Conservation (phyloP, 441 rosid species). For the Syzygium syzygioides region DNA sequence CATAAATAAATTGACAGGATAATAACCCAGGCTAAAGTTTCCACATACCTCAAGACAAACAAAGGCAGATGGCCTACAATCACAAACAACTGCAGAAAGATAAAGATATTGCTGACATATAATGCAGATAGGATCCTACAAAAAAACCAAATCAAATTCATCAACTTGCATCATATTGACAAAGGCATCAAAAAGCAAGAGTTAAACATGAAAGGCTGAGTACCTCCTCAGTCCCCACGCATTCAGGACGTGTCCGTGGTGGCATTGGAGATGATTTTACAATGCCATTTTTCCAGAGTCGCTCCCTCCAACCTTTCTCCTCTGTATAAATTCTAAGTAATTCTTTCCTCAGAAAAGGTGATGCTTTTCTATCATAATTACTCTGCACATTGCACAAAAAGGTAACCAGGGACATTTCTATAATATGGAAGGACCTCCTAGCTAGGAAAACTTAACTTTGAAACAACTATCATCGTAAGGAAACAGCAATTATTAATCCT, state of each 20-base stretch:
- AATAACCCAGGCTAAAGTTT: not conserved
- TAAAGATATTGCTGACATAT: slow-evolving; percentile 90
- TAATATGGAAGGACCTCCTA: not conserved
- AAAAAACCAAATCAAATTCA: slow-evolving; percentile 19
- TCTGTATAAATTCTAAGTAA: slow-evolving; percentile 55
- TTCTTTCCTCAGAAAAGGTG: slow-evolving; percentile 72
- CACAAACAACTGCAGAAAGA: slow-evolving; percentile 78
- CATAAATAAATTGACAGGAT: not conserved
- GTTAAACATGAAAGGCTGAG: slow-evolving; percentile 14
- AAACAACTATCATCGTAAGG: not conserved
- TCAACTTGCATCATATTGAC: not conserved
- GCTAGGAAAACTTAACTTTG: not conserved
- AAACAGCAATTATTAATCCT: not conserved
- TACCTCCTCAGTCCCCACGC: slow-evolving; percentile 93
- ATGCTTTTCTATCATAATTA: slow-evolving; percentile 43
- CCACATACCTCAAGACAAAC: slow-evolving; percentile 84
- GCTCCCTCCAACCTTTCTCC: slow-evolving; percentile 77
- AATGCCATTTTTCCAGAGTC: slow-evolving; percentile 77
- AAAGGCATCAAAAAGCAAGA: not conserved
- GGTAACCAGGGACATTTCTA: not conserved
- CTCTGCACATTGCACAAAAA: slow-evolving; percentile 25
- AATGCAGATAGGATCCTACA: slow-evolving; percentile 84
- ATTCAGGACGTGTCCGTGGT: slow-evolving; percentile 62
- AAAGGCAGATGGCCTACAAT: slow-evolving; percentile 75
- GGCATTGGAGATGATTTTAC: slow-evolving; percentile 76